Evolutionary conservation across 2,329 filamentous ascomycete species (phyloP).

Genomic region (Malbranchea zuffiana): DNA sequence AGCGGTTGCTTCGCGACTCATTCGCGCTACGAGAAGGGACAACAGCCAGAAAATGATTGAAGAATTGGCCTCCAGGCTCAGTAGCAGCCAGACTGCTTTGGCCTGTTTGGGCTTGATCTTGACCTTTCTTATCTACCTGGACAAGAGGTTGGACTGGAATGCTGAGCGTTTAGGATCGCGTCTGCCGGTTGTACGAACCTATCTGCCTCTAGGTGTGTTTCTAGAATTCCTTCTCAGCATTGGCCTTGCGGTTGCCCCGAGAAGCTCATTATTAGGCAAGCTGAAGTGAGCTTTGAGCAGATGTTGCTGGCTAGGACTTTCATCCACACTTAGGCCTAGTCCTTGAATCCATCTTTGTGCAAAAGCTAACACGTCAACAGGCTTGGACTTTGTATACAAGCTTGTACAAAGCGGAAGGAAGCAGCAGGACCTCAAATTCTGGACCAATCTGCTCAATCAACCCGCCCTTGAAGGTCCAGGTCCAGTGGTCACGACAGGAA

Average conservation of each 20-base stretch:
- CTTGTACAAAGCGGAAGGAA: slow-evolving; percentile 43
- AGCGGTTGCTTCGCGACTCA: too few relatives aligned
- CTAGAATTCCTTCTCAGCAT: neutral
- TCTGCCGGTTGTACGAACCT: slow-evolving; percentile 26
- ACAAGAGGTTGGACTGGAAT: slow-evolving; percentile 11
- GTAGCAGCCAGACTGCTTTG: slow-evolving; percentile 6
- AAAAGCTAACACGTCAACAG: slow-evolving; percentile 35
- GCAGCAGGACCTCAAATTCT: slow-evolving; percentile 52
- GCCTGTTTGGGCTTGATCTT: slow-evolving; percentile 1
- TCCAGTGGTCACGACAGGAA: slow-evolving; percentile 58
- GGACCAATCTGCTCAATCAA: slow-evolving; percentile 43
- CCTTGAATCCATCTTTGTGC: too few relatives aligned
- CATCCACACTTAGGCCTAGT: too few relatives aligned
- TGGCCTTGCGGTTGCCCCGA: neutral
- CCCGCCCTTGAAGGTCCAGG: slow-evolving; percentile 23
- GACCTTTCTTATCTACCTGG: slow-evolving; percentile 1
- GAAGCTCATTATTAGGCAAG: neutral
- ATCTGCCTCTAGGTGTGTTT: slow-evolving; percentile 28
- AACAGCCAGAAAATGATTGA: slow-evolving; percentile 10
- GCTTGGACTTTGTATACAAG: slow-evolving; percentile 53
- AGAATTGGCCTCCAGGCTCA: slow-evolving; percentile 5
- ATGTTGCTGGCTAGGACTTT: too few relatives aligned
- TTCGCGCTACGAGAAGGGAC: too few relatives aligned
- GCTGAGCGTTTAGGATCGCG: slow-evolving; percentile 27
- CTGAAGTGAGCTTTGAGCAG: too few relatives aligned